A percentile compares a stretch with the other conserved stretches of the same genome.
These are phyloP conservation scores for Viola odorata DNA, from an alignment of 345 rosid genomes.

Conservation along the genomic window DNA sequence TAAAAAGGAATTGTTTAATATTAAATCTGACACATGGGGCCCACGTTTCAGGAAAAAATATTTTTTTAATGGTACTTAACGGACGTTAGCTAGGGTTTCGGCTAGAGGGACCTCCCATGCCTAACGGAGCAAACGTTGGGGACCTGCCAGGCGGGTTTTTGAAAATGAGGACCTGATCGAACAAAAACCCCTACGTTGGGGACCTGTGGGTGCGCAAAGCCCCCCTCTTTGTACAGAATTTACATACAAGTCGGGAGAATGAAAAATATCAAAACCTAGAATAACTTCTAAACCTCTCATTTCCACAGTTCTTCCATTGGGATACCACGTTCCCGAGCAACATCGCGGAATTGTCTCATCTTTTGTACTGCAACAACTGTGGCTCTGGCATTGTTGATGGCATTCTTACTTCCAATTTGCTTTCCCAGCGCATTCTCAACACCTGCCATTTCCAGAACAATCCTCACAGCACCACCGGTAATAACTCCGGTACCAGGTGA, in stretches of 20 bases:
- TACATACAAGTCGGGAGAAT: background rate
- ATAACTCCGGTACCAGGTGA: slow-evolving; percentile 89
- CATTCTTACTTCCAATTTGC: slow-evolving; percentile 70
- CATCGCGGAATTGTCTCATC: slow-evolving; percentile 80
- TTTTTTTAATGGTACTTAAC: too few relatives aligned
- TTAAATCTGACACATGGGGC: too few relatives aligned
- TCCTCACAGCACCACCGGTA: slow-evolving; percentile 90
- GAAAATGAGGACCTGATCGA: too few relatives aligned
- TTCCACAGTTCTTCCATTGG: slow-evolving; percentile 94
- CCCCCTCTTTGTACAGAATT: slow-evolving; percentile 16
- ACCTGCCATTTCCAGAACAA: slow-evolving; percentile 91
- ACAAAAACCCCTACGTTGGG: too few relatives aligned
- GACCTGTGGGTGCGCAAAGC: too few relatives aligned
- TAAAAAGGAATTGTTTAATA: too few relatives aligned
- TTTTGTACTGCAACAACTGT: slow-evolving; percentile 68
- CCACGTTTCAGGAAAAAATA: too few relatives aligned
- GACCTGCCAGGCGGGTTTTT: too few relatives aligned
- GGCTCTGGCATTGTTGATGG: slow-evolving; percentile 92
- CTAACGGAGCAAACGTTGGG: too few relatives aligned
- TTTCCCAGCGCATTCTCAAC: slow-evolving; percentile 81
- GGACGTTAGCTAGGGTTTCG: too few relatives aligned
- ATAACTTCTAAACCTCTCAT: slow-evolving; percentile 23
- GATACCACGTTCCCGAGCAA: slow-evolving; percentile 80
- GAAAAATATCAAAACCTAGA: background rate
- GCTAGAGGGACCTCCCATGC: too few relatives aligned